Percentiles rank a stretch among this genome's conserved stretches.
Conservation (phyloP, 345 rosid genomes). For the Kernera saxatilis region DNA sequence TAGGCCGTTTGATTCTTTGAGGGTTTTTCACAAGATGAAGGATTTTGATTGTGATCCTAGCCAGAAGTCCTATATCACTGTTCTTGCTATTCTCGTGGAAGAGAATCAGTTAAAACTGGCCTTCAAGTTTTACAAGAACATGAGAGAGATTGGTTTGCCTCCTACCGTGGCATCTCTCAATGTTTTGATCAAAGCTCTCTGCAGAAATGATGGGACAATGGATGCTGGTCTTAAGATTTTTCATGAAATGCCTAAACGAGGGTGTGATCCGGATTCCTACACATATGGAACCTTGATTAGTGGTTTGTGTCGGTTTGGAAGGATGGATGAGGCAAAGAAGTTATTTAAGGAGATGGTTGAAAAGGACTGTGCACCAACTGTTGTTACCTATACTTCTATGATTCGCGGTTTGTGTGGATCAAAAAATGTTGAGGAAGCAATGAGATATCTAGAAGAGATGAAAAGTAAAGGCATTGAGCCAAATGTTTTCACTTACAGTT, state of each 20-base stretch:
- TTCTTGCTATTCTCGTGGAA: conserved; percentile 68
- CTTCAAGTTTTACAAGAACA: conserved; percentile 58
- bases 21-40: conserved; percentile 67
- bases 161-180: conserved; percentile 65
- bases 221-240: conserved; percentile 74
- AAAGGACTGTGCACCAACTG: conserved; percentile 65
- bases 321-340: conserved; percentile 57
- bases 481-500: conserved; percentile 79
- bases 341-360: conserved; percentile 71
- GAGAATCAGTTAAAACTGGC: conserved; percentile 68
- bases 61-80: conserved; percentile 47
- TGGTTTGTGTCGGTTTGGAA: conserved; percentile 69
- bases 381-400: conserved; percentile 75
- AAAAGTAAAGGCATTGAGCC: conserved; percentile 60
- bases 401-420: conserved; percentile 70
- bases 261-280: conserved; percentile 71
- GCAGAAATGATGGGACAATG: conserved; percentile 56
- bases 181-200: conserved; percentile 81
- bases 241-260: conserved; percentile 67
- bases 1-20: conserved; percentile 57
- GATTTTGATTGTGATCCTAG: conserved; percentile 57
- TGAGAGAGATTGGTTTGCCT: conserved; percentile 59
- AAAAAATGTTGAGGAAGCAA: conserved; percentile 50
- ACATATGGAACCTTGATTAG: conserved; percentile 87
- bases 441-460: conserved; percentile 69